phyloP scores from a whole-genome alignment of 306 rosid genomes.

The Hylodesmum podocarpum region DNA sequence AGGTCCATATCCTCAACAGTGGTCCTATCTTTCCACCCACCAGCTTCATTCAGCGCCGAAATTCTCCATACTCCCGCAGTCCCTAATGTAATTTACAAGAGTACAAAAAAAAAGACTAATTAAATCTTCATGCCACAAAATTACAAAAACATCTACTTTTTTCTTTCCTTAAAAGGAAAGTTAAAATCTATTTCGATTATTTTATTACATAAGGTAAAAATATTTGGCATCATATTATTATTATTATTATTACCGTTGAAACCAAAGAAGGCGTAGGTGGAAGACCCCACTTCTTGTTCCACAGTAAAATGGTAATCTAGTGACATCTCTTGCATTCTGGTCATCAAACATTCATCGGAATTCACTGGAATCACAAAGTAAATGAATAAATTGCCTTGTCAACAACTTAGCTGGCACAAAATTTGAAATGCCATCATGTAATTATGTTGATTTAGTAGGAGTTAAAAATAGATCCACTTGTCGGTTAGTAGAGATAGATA shows the following conservation, averaged over 20 bases:
- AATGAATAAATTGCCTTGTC: conserved; percentile 9
- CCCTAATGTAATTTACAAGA: conserved; percentile 44
- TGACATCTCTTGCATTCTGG: conserved; percentile 98
- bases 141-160: neutral
- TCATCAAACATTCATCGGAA: conserved; percentile 86
- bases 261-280: conserved; percentile 90
- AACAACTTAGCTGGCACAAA: conserved; percentile 27
- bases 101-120: neutral
- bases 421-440: conserved; percentile 6
- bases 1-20: conserved; percentile 98
- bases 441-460: conserved; percentile 18
- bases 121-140: conserved; percentile 12
- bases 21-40: conserved; percentile 98
- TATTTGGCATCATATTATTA: neutral
- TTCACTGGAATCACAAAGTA: conserved; percentile 55
- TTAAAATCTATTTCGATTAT: neutral
- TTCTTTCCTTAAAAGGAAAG: neutral
- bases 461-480: conserved; percentile 35
- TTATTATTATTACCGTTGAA: conserved; percentile 97
- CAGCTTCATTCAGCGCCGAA: conserved; percentile 82
- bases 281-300: conserved; percentile 96
- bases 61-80: conserved; percentile 99
- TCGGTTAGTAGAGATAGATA: conserved; percentile 47
- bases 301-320: conserved; percentile 92
- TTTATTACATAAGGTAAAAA: neutral